Conservation (phyloP, 768 basidiomycete genomes). For the Russula lepida region DNA sequence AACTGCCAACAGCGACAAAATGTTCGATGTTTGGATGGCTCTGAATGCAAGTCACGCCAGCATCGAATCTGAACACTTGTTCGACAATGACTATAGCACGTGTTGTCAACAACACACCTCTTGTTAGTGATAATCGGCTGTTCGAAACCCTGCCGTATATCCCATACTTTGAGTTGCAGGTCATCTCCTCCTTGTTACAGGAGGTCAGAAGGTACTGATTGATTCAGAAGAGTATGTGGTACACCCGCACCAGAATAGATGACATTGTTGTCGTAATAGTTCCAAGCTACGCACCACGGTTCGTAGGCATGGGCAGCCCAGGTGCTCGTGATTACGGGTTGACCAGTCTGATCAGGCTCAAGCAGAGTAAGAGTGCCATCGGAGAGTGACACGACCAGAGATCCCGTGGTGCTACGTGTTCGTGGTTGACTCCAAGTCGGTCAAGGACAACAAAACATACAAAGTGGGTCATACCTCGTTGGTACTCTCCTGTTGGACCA, state of each 20-base stretch:
- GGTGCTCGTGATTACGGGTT: slow-evolving; percentile 39
- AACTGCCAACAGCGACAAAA: slow-evolving; percentile 88
- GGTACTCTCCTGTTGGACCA: slow-evolving; percentile 69
- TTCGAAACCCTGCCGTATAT: slow-evolving; percentile 55
- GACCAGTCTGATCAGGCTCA: slow-evolving; percentile 36
- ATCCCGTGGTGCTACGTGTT: slow-evolving; percentile 42
- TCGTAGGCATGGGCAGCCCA: slow-evolving; percentile 94
- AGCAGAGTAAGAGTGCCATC: slow-evolving; percentile 65
- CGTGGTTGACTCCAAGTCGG: neutral
- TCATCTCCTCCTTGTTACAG: slow-evolving; percentile 80
- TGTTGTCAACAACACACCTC: slow-evolving; percentile 34
- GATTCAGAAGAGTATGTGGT: neutral
- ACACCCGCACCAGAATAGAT: slow-evolving; percentile 68
- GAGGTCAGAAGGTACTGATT: neutral
- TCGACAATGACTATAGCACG: neutral
- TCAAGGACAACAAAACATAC: neutral
- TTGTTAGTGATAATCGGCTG: slow-evolving; percentile 65
- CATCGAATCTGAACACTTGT: slow-evolving; percentile 59
- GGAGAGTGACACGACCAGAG: slow-evolving; percentile 75
- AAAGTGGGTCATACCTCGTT: slow-evolving; percentile 34
- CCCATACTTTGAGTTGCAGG: slow-evolving; percentile 84
- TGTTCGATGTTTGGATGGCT: slow-evolving; percentile 73
- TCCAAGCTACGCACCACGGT: slow-evolving; percentile 90
- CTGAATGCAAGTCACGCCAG: slow-evolving; percentile 88
- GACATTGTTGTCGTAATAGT: slow-evolving; percentile 73